Evolutionary conservation across 2,329 filamentous ascomycete species (phyloP).

Genomic region (Colletotrichum sp.): DNA sequence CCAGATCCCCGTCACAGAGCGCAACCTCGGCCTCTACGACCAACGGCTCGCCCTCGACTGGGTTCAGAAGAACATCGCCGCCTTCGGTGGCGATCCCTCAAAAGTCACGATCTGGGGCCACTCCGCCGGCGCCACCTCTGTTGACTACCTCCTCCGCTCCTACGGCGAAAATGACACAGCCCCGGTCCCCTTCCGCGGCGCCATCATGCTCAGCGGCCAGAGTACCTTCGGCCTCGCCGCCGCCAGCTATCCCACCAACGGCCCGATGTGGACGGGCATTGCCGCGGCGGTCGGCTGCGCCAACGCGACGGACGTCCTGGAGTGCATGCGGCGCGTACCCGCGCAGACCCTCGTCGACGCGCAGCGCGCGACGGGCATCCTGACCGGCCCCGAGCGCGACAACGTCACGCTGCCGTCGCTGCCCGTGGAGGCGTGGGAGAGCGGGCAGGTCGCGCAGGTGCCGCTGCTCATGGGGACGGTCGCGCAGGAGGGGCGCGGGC

Average conservation of each 20-base stretch:
- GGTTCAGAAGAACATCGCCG: slow-evolving; percentile 32
- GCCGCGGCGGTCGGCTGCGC: slow-evolving; percentile 21
- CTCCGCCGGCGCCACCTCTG: slow-evolving; percentile 31
- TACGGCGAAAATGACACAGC: slow-evolving; percentile 6
- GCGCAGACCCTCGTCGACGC: slow-evolving; percentile 19
- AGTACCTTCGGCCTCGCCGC: slow-evolving; percentile 27
- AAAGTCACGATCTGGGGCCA: slow-evolving; percentile 37
- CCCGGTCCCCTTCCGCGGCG: slow-evolving; percentile 27
- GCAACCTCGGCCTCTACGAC: slow-evolving; percentile 31
- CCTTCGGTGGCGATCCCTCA: slow-evolving; percentile 31
- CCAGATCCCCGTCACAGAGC: neutral
- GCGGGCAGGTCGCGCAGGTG: slow-evolving; percentile 22
- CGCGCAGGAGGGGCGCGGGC: slow-evolving; percentile 26
- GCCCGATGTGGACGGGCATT: slow-evolving; percentile 21
- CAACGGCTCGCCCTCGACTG: slow-evolving; percentile 35
- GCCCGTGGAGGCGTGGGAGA: slow-evolving; percentile 20
- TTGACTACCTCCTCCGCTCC: slow-evolving; percentile 28
- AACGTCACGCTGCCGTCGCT: neutral
- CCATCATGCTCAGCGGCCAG: slow-evolving; percentile 33
- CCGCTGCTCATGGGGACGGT: slow-evolving; percentile 30
- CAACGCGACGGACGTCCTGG: neutral
- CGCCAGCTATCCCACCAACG: neutral
- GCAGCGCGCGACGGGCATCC: neutral
- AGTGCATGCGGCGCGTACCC: neutral
- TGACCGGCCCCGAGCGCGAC: slow-evolving; percentile 2